Evolutionary conservation across 73 alveolate species (phyloP).

Genomic region (Paramecium sonneborni): DNA sequence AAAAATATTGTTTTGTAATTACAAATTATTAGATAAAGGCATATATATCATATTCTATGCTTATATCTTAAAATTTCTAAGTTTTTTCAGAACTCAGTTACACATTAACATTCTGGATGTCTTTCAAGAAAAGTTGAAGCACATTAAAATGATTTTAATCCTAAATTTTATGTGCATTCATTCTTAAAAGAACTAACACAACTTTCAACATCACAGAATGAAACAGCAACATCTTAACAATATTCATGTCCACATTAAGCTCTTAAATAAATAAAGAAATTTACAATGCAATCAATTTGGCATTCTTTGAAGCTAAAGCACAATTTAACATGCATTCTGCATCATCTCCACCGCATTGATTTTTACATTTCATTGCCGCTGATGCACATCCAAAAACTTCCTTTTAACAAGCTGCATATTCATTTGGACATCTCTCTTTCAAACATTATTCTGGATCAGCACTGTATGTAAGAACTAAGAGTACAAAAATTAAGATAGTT

Average conservation of each 20-base stretch:
- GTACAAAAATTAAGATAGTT: not conserved
- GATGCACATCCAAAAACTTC: slow-evolving; percentile 32
- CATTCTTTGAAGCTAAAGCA: slow-evolving; percentile 18
- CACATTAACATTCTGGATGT: slow-evolving; percentile 51
- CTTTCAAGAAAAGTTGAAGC: slow-evolving; percentile 25
- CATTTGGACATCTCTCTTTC: slow-evolving; percentile 19
- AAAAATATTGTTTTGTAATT: not conserved
- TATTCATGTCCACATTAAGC: slow-evolving; percentile 31
- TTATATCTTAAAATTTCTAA: not conserved
- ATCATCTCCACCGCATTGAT: slow-evolving; percentile 18
- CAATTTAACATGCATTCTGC: not conserved
- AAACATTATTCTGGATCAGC: slow-evolving; percentile 43
- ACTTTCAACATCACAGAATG: slow-evolving; percentile 2
- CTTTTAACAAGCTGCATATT: slow-evolving; percentile 10
- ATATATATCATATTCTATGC: not conserved
- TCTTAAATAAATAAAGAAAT: not conserved
- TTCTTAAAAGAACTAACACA: not conserved
- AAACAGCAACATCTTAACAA: not conserved
- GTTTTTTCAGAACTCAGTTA: not conserved
- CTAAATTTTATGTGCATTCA: not conserved
- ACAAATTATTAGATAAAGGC: not conserved
- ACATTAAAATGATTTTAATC: not conserved
- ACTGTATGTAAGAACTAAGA: not conserved
- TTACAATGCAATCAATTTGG: slow-evolving; percentile 37
- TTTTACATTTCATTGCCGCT: not conserved